Percentiles rank a stretch among this genome's conserved stretches.
phyloP scores from a whole-genome alignment of 2,329 filamentous ascomycete genomes.

The Alternaria longipes region DNA sequence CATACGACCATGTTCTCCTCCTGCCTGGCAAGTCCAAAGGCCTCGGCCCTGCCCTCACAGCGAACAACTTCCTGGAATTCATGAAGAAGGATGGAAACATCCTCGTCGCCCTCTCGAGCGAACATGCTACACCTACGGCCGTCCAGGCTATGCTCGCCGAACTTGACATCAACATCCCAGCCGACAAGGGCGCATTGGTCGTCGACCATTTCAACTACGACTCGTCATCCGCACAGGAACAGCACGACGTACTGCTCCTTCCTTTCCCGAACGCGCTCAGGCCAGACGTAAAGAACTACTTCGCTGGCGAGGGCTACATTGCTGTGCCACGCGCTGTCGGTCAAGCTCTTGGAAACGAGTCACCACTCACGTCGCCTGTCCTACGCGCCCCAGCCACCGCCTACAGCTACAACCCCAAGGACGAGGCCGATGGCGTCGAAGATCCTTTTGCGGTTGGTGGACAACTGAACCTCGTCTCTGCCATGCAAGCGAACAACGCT shows the following conservation, averaged over 20 bases:
- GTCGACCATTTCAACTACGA: constrained; percentile 98
- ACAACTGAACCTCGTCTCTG: constrained; percentile 85
- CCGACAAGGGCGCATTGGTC: constrained; percentile 83
- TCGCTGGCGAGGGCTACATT: constrained; percentile 73
- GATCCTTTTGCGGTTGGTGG: constrained; percentile 85
- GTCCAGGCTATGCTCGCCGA: constrained; percentile 83
- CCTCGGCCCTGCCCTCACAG: constrained; percentile 86
- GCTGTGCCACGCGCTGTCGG: constrained; percentile 85
- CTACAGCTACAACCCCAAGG: constrained; percentile 94
- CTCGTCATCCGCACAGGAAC: constrained; percentile 74
- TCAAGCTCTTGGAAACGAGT: constrained; percentile 79
- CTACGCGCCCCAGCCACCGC: constrained; percentile 83
- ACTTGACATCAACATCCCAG: constrained; percentile 86
- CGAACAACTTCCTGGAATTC: constrained; percentile 87
- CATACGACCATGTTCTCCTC: constrained; percentile 90
- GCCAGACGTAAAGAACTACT: constrained; percentile 78
- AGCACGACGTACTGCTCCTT: constrained; percentile 88
- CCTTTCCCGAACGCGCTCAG: constrained; percentile 72
- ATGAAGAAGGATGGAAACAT: constrained; percentile 92
- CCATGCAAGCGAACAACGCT: constrained; percentile 90
- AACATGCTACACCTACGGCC: constrained; percentile 73
- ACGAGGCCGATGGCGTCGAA: constrained; percentile 75
- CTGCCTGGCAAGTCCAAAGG: constrained; percentile 92
- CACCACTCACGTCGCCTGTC: constrained; percentile 80
- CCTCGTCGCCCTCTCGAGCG: constrained; percentile 81